These are phyloP conservation scores for Epichloe coenophiala DNA, from an alignment of 2,329 filamentous ascomycete species.

Conservation along the genomic window DNA sequence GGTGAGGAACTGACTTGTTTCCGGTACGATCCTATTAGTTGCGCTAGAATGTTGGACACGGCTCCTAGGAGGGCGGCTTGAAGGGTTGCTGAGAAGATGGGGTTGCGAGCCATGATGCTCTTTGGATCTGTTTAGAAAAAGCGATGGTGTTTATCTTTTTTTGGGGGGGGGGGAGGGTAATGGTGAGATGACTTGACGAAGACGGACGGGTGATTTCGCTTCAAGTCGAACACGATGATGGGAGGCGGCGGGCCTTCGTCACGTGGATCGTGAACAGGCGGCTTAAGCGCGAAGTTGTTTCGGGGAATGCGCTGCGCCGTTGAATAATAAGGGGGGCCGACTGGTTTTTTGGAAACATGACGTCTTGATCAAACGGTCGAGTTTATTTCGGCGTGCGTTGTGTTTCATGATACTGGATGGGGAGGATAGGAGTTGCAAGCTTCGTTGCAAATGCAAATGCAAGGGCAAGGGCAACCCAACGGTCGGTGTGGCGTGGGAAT, in stretches of 20 bases:
- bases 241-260: neutral
- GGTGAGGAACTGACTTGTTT: slow-evolving; percentile 33
- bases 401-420: neutral
- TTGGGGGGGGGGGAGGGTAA: too few species aligned
- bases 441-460: too few species aligned
- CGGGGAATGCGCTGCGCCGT: neutral
- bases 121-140: too few species aligned
- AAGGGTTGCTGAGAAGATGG: slow-evolving; percentile 45
- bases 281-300: neutral
- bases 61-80: slow-evolving; percentile 54
- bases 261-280: neutral
- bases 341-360: neutral
- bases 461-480: too few species aligned
- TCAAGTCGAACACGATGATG: too few species aligned
- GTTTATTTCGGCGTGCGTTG: neutral
- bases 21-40: slow-evolving; percentile 51
- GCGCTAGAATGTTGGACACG: slow-evolving; percentile 60
- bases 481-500: too few species aligned
- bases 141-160: too few species aligned
- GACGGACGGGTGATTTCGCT: too few species aligned
- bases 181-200: too few species aligned
- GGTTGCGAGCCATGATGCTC: slow-evolving; percentile 21
- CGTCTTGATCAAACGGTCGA: neutral
- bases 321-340: neutral
- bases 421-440: neutral